Evolutionary conservation across 306 rosid genomes (phyloP), one percentile per base, ranked within the genome.

Genomic region (Betula pendula): DNA sequence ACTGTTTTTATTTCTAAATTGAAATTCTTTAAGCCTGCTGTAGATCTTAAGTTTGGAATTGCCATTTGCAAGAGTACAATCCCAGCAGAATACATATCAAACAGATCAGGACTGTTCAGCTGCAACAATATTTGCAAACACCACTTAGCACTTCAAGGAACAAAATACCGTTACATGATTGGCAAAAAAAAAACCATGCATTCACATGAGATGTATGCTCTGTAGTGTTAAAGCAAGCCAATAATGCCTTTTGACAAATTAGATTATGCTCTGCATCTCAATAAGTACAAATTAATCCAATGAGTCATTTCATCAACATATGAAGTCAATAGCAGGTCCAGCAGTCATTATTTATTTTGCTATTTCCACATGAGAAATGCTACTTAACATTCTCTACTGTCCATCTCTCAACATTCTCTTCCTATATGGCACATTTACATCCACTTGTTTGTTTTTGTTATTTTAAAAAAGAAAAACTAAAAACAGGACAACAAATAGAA

Each of bases 21-120:
- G 88, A 96, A 92, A 80, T 86, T 96, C 91, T 87, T 92, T 85
- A 96, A 82, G 69, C 97, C 92, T 52, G 99, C 67, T 14, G 88
- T 31, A 63, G 96, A 82, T 83, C 98, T 91, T 81, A 96, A 82
- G 56, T 73, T 71, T 65, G 98, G 99, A 81, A 96, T 80, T 70
- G 99, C 94, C 97, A 92, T 91, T 89, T 96, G 98, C 78, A 96
- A 14, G 24, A 96, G 94, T 75, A 96, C 97, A 79, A 92, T 91
- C 63, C 99, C 99, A 76, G 92, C 96, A n/a, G 97, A 96, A 82
- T 92, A 96, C 91, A 83, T 92, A 81, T 92, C 97, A 84, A 96
- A 92, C 73, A 96, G 84, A 84, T 92, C 99, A 45, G 98, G 99
- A 84, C 98, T 85, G 85, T 92, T 96, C 78, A 96, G 87, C 98